These are phyloP conservation scores for Theileria sp. DNA, from an alignment of 169 alveolate species.

Conservation along the genomic window DNA sequence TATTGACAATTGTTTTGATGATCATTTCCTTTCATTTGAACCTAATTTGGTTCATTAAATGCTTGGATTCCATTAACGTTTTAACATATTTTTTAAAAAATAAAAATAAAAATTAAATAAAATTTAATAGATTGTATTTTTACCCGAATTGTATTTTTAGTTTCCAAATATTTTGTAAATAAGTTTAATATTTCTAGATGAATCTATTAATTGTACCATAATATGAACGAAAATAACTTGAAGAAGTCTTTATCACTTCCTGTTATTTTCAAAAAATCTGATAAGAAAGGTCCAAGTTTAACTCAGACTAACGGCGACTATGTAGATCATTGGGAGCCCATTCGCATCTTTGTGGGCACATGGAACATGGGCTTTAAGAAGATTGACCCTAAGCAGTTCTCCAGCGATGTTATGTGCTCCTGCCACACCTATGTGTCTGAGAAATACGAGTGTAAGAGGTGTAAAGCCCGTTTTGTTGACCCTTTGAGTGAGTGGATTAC, in stretches of 20 bases:
- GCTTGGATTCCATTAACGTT: background rate
- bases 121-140: too few species aligned
- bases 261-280: background rate
- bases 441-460: background rate
- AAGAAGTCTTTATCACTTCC: background rate
- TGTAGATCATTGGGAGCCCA: constrained; percentile 44
- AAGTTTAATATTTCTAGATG: background rate
- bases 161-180: too few species aligned
- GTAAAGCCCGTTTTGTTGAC: constrained; percentile 11
- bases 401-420: background rate
- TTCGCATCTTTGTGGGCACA: constrained; percentile 74
- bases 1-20: background rate
- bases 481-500: constrained; percentile 77
- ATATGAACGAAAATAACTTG: background rate
- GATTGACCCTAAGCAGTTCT: constrained; percentile 25
- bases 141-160: too few species aligned
- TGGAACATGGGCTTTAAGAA: constrained; percentile 76
- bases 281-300: background rate
- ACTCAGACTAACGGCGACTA: constrained; percentile 24
- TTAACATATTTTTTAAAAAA: background rate
- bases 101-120: too few species aligned
- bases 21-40: background rate
- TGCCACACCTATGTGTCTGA: background rate
- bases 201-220: background rate
- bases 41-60: background rate